Conservation (phyloP, 441 rosid species). For the Syzygium syzygioides region DNA sequence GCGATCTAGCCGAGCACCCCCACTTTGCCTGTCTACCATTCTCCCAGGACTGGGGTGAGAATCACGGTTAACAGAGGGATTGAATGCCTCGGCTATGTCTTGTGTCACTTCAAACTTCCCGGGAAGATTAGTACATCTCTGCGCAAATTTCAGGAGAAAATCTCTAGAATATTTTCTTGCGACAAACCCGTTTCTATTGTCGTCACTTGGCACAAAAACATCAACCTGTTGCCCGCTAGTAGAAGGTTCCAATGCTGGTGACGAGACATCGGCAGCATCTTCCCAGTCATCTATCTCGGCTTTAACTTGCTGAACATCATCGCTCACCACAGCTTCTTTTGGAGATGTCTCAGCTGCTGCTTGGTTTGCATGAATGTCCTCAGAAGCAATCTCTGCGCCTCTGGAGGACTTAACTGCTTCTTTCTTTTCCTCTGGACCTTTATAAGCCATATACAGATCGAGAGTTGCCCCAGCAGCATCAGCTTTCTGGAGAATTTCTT, state of each 20-base stretch:
- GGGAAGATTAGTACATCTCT: slow-evolving; percentile 66
- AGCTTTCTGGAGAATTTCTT: slow-evolving; percentile 76
- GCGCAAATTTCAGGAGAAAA: slow-evolving; percentile 79
- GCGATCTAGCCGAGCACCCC: slow-evolving; percentile 64
- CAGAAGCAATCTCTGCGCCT: slow-evolving; percentile 19
- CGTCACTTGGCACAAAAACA: slow-evolving; percentile 16
- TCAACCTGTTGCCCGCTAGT: slow-evolving; percentile 24
- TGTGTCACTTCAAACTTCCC: slow-evolving; percentile 45
- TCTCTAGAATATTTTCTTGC: slow-evolving; percentile 89
- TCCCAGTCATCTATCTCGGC: slow-evolving; percentile 96
- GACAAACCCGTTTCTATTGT: slow-evolving; percentile 30
- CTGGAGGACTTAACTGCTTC: slow-evolving; percentile 27
- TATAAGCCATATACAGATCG: slow-evolving; percentile 87
- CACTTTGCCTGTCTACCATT: slow-evolving; percentile 48
- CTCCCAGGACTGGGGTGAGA: slow-evolving; percentile 60
- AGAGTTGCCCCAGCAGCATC: slow-evolving; percentile 87
- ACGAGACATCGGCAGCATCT: slow-evolving; percentile 90
- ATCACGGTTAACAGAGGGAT: slow-evolving; percentile 36
- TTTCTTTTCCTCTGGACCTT: slow-evolving; percentile 85
- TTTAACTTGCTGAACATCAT: slow-evolving; percentile 36
- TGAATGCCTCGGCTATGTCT: slow-evolving; percentile 48
- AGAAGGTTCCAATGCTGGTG: slow-evolving; percentile 56
- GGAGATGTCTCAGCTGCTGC: slow-evolving; percentile 22
- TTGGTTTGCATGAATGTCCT: slow-evolving; percentile 30
- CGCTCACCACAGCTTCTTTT: slow-evolving; percentile 25